Percentiles rank a stretch among this genome's conserved stretches.
Evolutionary conservation across 352 stramenopile species (phyloP).

Genomic region (Phytophthora pisi): DNA sequence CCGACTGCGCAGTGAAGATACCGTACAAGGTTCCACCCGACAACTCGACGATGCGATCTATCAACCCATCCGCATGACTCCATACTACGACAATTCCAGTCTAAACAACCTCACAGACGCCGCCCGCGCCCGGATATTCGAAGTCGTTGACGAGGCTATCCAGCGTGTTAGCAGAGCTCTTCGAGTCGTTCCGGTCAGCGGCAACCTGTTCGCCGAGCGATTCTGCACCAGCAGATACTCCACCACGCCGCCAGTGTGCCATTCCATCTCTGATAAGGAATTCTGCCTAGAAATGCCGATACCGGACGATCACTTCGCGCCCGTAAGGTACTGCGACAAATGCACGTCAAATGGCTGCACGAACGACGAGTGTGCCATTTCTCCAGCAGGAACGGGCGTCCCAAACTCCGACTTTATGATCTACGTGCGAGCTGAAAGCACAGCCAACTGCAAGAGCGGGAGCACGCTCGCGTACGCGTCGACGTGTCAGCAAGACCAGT

Average conservation of each 20-base stretch:
- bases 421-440: conserved; percentile 60
- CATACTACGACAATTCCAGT: conserved; percentile 66
- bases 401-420: conserved; percentile 69
- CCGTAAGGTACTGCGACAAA: conserved; percentile 44
- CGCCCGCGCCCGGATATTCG: conserved; percentile 45
- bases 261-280: conserved; percentile 49
- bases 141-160: conserved; percentile 64
- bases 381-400: conserved; percentile 37
- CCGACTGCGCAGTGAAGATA: conserved; percentile 4
- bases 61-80: conserved; percentile 63
- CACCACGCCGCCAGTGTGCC: conserved; percentile 54
- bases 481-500: conserved; percentile 83
- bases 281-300: conserved; percentile 78
- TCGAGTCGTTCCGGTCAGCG: conserved; percentile 65
- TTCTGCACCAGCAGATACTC: conserved; percentile 55
- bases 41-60: conserved; percentile 38
- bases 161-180: conserved; percentile 49
- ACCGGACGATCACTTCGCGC: conserved; percentile 54
- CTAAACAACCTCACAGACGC: conserved; percentile 39
- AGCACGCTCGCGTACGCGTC: conserved; percentile 70
- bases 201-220: conserved; percentile 59
- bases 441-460: conserved; percentile 42
- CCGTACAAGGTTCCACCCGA: background rate
- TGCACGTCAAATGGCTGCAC: conserved; percentile 47
- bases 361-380: conserved; percentile 36